phyloP scores from a whole-genome alignment of 805 yeast genomes.

The Nakazawaea ishiwadae region DNA sequence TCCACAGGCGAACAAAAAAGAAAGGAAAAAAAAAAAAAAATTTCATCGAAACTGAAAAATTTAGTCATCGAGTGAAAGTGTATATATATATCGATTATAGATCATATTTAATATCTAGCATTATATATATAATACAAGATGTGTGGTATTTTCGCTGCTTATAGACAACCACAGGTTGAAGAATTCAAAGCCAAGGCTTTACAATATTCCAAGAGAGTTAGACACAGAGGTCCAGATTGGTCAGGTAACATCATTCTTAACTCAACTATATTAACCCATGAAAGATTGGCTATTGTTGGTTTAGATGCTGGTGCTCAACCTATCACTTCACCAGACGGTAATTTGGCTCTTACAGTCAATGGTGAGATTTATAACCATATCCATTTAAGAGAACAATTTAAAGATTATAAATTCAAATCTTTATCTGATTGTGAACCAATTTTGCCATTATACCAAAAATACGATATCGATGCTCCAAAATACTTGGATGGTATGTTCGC shows the following conservation, averaged over 20 bases:
- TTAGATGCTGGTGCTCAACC: slow-evolving; percentile 99
- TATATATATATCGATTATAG: too few relatives aligned
- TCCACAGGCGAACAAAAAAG: background rate
- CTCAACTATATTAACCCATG: slow-evolving; percentile 84
- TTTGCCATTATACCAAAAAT: slow-evolving; percentile 85
- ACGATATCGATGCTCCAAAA: slow-evolving; percentile 88
- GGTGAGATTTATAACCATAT: slow-evolving; percentile 99
- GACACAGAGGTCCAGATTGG: slow-evolving; percentile 99
- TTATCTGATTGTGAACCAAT: slow-evolving; percentile 96
- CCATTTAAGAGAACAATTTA: slow-evolving; percentile 70
- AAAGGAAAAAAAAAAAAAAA: background rate
- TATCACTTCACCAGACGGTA: slow-evolving; percentile 72
- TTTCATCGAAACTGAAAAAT: background rate
- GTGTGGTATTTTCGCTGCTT: slow-evolving; percentile 99
- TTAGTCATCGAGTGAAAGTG: slow-evolving; percentile 11
- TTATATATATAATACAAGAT: slow-evolving; percentile 33
- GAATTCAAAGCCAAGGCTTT: slow-evolving; percentile 83
- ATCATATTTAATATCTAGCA: background rate
- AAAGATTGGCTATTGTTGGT: slow-evolving; percentile 96
- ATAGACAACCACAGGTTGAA: slow-evolving; percentile 73
- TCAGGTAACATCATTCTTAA: slow-evolving; percentile 80
- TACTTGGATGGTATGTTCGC: slow-evolving; percentile 98
- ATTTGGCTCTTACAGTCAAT: slow-evolving; percentile 78
- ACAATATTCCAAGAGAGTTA: slow-evolving; percentile 83
- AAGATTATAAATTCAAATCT: slow-evolving; percentile 75